Conservation (phyloP, 1,284 basidiomycete genomes). For the Leccinum subfulvum region DNA sequence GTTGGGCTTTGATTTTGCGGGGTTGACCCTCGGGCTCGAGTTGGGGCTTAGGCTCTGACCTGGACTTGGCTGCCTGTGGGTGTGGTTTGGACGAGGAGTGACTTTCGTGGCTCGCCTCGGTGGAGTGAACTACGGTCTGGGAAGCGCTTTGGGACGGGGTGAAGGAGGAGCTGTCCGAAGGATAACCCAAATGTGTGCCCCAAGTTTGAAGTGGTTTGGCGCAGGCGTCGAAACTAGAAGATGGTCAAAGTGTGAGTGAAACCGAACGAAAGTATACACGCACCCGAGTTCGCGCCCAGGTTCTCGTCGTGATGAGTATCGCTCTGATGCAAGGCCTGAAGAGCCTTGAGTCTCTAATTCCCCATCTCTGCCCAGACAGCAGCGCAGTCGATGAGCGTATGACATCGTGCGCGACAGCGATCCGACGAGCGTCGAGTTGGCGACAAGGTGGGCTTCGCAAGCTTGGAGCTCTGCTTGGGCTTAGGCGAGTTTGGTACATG, state of each 20-base stretch:
- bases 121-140: neutral
- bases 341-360: conserved; percentile 47
- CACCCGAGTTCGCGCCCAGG: neutral
- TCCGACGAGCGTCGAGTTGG: conserved; percentile 56
- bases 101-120: neutral
- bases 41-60: neutral
- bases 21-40: neutral
- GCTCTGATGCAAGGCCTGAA: conserved; percentile 31
- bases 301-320: neutral
- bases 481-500: conserved; percentile 53
- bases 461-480: conserved; percentile 76
- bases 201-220: neutral
- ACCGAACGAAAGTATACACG: neutral
- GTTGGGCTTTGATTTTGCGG: neutral
- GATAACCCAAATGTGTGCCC: neutral
- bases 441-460: conserved; percentile 68
- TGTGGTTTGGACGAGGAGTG: neutral
- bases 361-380: conserved; percentile 65
- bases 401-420: conserved; percentile 54
- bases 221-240: neutral
- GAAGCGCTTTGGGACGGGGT: neutral
- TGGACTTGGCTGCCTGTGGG: neutral
- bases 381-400: conserved; percentile 65
- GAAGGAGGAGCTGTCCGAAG: neutral
- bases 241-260: neutral